phyloP scores from a whole-genome alignment of 257 asterid genomes.

The Nicotiana knightiana region DNA sequence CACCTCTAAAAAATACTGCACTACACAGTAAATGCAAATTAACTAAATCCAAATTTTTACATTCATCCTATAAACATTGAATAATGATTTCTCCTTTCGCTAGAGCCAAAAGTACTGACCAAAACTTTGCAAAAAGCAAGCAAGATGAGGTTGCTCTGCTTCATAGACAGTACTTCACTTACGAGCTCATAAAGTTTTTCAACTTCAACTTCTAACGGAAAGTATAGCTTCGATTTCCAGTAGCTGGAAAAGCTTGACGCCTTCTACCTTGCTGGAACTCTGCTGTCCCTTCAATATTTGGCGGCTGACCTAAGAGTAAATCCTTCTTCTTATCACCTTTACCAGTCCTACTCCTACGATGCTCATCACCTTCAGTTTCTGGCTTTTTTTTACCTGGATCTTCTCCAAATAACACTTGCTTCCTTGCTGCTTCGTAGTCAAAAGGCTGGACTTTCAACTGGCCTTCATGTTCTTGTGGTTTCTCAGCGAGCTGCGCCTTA shows the following conservation, averaged over 20 bases:
- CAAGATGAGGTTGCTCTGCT: conserved; percentile 15
- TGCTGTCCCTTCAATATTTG: conserved; percentile 28
- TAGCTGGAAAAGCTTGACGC: conserved; percentile 88
- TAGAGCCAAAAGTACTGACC: neutral
- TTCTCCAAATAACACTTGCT: conserved; percentile 56
- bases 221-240: conserved; percentile 88
- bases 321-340: conserved; percentile 38
- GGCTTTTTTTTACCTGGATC: conserved; percentile 1
- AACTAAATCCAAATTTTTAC: neutral
- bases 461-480: conserved; percentile 25
- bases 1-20: neutral
- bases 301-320: conserved; percentile 11
- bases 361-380: conserved; percentile 17
- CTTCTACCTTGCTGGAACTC: conserved; percentile 67
- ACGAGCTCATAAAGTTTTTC: conserved; percentile 9
- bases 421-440: conserved; percentile 64
- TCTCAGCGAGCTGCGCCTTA: conserved; percentile 21
- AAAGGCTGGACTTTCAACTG: conserved; percentile 48
- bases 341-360: conserved; percentile 17
- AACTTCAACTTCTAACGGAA: conserved; percentile 34
- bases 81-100: neutral
- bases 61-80: neutral
- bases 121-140: neutral
- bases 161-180: conserved; percentile 8
- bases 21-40: neutral